A percentile compares a stretch with the other conserved stretches of the same genome.
Evolutionary conservation across 73 alveolate genomes (phyloP).

Genomic region (Paramecium octaurelia): DNA sequence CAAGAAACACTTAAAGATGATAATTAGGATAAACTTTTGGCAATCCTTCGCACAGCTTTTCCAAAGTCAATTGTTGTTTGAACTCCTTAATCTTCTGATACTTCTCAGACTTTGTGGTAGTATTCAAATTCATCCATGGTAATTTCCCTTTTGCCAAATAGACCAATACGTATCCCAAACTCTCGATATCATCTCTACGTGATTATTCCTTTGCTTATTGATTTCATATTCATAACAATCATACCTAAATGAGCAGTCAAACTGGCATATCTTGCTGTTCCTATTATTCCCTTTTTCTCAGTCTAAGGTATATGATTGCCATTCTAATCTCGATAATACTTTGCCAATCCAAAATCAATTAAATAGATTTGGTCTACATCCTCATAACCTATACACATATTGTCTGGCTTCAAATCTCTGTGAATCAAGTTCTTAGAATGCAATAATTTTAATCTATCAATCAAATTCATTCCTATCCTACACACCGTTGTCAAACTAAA

Average conservation of each 20-base stretch:
- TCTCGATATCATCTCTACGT: slow-evolving; percentile 80
- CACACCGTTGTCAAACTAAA: slow-evolving; percentile 61
- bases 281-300: slow-evolving; percentile 75
- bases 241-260: slow-evolving; percentile 89
- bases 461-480: slow-evolving; percentile 62
- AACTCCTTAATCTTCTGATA: not conserved
- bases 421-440: slow-evolving; percentile 71
- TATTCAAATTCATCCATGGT: slow-evolving; percentile 69
- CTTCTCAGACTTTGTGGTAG: slow-evolving; percentile 62
- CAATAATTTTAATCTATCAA: slow-evolving; percentile 71
- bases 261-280: slow-evolving; percentile 94
- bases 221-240: not conserved
- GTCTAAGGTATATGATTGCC: slow-evolving; percentile 71
- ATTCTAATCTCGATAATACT: slow-evolving; percentile 69
- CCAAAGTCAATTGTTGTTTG: not conserved
- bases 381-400: slow-evolving; percentile 70
- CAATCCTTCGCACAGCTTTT: slow-evolving; percentile 64
- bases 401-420: slow-evolving; percentile 80
- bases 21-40: slow-evolving; percentile 56
- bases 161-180: slow-evolving; percentile 68
- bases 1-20: slow-evolving; percentile 9
- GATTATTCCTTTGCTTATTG: slow-evolving; percentile 55
- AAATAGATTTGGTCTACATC: slow-evolving; percentile 63
- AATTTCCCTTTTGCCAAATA: slow-evolving; percentile 64
- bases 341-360: slow-evolving; percentile 75